Base-by-base conservation (phyloP, 1,284 basidiomycete genomes). In the Spongiforma sp. region DNA sequence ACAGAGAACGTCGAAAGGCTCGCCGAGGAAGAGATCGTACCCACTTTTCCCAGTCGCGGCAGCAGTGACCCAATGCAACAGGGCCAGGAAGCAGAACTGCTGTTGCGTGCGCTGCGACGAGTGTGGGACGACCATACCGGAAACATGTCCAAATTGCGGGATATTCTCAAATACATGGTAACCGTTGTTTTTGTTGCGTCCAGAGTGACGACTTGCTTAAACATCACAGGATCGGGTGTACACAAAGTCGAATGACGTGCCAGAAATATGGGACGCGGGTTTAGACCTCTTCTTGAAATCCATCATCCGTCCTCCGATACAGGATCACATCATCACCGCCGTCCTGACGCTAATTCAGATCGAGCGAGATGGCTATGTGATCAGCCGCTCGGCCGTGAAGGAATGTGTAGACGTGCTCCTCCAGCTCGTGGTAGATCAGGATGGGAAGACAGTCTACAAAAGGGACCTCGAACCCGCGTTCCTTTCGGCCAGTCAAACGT, bases 101-200 rank as follows among this genome's bases (percentile, higher is more conserved):
- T 99, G 64, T 80, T 99, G 72, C 95, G 93, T 74, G 91, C 94
- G 17, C 72, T 98, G 65, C 88, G 89, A 72, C 86, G 86, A 54
- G 92, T 97, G 3, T 99, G 98, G 97, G 93, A 97, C 65, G 96
- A 99, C 75, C 97, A 99, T 78, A 90, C 85, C 9, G 89, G 90
- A 17, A 95, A 92, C 77, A 95, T 99, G 93, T 84, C 86, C 52
- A 95, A 96, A 76, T 79, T 99, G 63, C 88, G 91, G 43, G 95
- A 96, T 75, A 89, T 99, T 39, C 83, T 99, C 69, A 95, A 94
- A 74, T 99, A 99, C 77, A 97, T 99, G 93, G 97, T 96, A 62
- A 70, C 70, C 88, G n/a, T 77, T 52, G 46, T 60, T 55, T 21
- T 60, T 62, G 60, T 62, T 30, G 21, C 14, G 14, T 62, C 32